Base-by-base conservation (phyloP, 768 basidiomycete genomes). In the Boletus barrowsii region DNA sequence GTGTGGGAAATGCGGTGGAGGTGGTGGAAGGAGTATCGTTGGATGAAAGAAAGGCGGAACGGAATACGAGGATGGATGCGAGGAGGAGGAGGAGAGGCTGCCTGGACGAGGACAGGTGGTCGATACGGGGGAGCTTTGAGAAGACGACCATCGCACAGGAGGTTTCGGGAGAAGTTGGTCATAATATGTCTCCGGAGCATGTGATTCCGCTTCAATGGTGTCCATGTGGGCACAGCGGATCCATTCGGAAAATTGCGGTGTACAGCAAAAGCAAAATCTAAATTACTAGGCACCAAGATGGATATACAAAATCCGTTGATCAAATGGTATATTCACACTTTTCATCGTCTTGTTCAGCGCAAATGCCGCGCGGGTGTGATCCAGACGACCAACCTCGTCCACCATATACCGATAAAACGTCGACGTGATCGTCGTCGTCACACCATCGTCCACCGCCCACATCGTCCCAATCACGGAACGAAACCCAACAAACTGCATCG, bases 1-100 rank as follows among this genome's bases (percentile, higher is more conserved):
- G 2, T 86, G 76, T n/a, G 90, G 69, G 5, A 77, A 82, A 64
- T 83, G 83, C 17, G 77, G 77, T 86, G 87, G 58, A 82, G 79
- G 3, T 75, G 64, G 51, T 81, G 78, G 30, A 81, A 76, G 17
- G 39, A 83, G 79, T 40, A 77, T 72, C 26, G 71, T 17, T 29
- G 15, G 33, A 33, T 33, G 47, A 47, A 11, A 55, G 43, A 43
- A 81, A 57, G 0, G 76, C 70, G 6, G 79, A 75, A 13, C 85
- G 79, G 9, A 86, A 69, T 18, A 86, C 68, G n/a, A 85, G 69
- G 13, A 83, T 24, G 17, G 76, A 63, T 10, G 78, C 74, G 13
- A 82, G 53, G 30, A 81, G 62, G 54, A 83, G 50, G 15, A 82
- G 33, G 15, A 39, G 37, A 33, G 33, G 33, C 33, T 33, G 33